Evolutionary conservation across 2,329 filamentous ascomycete species (phyloP), one percentile per base, ranked within the genome.

Genomic region (Alternaria ethzedia): DNA sequence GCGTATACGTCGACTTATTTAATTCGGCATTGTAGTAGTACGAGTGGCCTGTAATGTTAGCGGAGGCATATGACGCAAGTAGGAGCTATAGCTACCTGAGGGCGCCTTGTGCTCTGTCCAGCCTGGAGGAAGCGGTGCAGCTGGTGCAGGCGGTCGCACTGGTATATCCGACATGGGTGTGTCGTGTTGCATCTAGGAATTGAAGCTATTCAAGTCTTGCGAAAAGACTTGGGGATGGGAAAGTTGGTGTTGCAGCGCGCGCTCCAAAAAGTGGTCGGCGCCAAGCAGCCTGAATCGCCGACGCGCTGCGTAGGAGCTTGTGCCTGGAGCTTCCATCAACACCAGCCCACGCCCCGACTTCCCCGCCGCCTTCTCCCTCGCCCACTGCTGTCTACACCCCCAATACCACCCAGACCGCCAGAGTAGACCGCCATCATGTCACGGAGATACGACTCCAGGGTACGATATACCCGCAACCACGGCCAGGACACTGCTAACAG

Each of bases 51-150:
- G 61, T 17, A 8, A 7, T 44, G 61, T 73, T 59, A 75, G 70
- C 57, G 64, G 61, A 55, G 50, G 25, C 32, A 52, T 49, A 66
- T 68, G 63, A 70, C 66, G 70, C 67, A 67, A 59, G 49, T 13
- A 23, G 59, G 67, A 36, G 25, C 25, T 44, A 32, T 55, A 67
- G 54, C 60, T 80, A 88, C 88, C 88, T 54, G 91, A 90, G 6
- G 94, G 94, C 56, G 94, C 93, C 81, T 90, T 94, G 82, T 97
- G 94, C 80, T 97, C 92, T n/a, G 91, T 93, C 94, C 94, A 97
- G 67, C 93, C 94, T 46, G 90, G 85, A 26, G 90, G 90, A 1
- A 97, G 84, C 36, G 91, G 88, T 49, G 87, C 84, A 5, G 75
- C 68, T 2, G 70, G 72, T 20, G 74, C 64, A 41, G 82, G 71